Conservation (phyloP, 768 basidiomycete species). For the Rhodotorula babjevae region DNA sequence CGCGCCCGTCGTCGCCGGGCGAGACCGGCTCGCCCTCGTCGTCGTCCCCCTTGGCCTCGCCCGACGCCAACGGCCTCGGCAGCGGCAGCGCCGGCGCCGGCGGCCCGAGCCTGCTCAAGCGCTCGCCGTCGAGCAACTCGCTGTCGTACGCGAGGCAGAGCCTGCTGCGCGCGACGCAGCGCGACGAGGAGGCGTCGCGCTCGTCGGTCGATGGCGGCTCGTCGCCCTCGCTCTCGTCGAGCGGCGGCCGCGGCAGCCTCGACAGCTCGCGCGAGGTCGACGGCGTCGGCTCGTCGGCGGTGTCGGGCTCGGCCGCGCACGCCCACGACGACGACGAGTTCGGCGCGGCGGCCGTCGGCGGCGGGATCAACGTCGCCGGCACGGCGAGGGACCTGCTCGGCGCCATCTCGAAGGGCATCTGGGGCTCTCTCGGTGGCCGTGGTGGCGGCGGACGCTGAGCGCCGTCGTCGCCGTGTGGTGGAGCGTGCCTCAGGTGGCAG, state of each 20-base stretch:
- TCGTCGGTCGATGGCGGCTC: slow-evolving; percentile 3
- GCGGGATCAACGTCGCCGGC: slow-evolving; percentile 29
- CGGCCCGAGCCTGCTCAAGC: background rate
- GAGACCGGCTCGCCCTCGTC: slow-evolving; percentile 4
- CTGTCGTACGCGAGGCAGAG: slow-evolving; percentile 25
- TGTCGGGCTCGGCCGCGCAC: background rate
- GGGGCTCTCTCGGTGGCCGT: slow-evolving; percentile 20
- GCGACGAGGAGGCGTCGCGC: background rate
- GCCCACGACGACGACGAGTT: slow-evolving; percentile 20
- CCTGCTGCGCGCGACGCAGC: slow-evolving; percentile 29
- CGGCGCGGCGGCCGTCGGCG: slow-evolving; percentile 1
- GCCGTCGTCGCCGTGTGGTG: too few species aligned
- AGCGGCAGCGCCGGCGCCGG: too few species aligned
- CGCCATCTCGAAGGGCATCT: slow-evolving; percentile 33
- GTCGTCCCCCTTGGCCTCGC: background rate
- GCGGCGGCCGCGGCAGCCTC: background rate
- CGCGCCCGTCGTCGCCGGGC: background rate
- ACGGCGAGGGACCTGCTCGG: slow-evolving; percentile 36
- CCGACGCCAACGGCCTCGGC: too few species aligned
- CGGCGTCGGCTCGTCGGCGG: background rate
- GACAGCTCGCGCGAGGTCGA: background rate
- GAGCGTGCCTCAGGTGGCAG: background rate
- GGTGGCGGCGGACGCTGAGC: background rate
- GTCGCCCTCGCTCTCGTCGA: slow-evolving; percentile 7
- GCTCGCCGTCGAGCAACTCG: slow-evolving; percentile 3